phyloP scores from a whole-genome alignment of 176 grass and related monocot genomes.

The Poa annua region DNA sequence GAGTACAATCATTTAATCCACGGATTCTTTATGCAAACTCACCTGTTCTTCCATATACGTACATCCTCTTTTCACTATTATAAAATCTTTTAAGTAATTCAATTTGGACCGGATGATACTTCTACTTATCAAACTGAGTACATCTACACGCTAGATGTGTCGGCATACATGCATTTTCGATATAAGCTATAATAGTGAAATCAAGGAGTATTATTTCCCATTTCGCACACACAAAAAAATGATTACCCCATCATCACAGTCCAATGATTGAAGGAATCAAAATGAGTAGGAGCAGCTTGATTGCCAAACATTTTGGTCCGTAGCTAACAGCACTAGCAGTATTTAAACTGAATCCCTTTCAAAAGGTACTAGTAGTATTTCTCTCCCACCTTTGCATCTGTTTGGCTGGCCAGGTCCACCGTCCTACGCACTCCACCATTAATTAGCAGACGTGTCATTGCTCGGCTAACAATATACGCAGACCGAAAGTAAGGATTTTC shows the following conservation, averaged over 20 bases:
- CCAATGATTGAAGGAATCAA: conserved; percentile 30
- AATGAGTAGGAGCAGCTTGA: background rate
- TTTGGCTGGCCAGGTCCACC: background rate
- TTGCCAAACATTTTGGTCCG: background rate
- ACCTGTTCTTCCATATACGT: no score
- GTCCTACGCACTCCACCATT: conserved; percentile 11
- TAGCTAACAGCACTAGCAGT: background rate
- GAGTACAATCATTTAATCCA: no score
- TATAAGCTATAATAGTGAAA: no score
- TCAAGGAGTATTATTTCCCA: no score
- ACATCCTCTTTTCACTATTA: no score
- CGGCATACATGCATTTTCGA: no score
- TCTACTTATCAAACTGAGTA: no score
- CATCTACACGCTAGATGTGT: no score
- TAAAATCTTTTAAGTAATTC: no score
- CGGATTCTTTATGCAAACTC: no score
- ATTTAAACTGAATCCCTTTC: background rate
- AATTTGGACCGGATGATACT: no score
- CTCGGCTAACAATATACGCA: background rate
- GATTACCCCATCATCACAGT: background rate
- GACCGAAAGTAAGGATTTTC: background rate
- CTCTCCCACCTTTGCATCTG: background rate
- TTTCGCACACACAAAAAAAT: background rate
- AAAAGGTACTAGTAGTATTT: no score
- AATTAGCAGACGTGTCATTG: conserved; percentile 2